Conservation (phyloP, 768 basidiomycete genomes). For the Cyclocybe cylindracea region DNA sequence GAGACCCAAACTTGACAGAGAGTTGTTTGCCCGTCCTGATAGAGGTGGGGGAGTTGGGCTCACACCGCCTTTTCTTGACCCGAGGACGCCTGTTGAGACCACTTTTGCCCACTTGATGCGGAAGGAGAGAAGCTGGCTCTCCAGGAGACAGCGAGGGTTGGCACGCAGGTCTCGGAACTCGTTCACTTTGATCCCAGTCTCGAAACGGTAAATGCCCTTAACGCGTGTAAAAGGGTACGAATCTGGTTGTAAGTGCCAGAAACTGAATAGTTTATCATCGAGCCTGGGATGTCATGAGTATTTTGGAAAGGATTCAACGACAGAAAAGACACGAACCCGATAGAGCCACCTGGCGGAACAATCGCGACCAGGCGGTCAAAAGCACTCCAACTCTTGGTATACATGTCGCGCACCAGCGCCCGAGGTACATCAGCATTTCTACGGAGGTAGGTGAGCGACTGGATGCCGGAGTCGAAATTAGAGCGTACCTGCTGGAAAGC, state of each 20-base stretch:
- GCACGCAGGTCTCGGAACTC: conserved; percentile 89
- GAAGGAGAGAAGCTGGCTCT: conserved; percentile 80
- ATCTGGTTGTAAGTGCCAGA: conserved; percentile 85
- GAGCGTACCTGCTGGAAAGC: conserved; percentile 63
- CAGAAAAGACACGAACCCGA: conserved; percentile 56
- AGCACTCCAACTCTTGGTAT: conserved; percentile 91
- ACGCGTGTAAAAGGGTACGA: conserved; percentile 74
- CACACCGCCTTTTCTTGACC: conserved; percentile 37
- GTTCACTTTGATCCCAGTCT: conserved; percentile 84
- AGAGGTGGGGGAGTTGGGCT: conserved; percentile 35
- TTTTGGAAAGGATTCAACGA: conserved; percentile 2
- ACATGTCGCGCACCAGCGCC: conserved; percentile 85
- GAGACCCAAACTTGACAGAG: conserved; percentile 55
- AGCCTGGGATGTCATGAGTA: conserved; percentile 45
- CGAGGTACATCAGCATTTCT: conserved; percentile 87
- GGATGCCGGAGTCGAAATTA: background rate
- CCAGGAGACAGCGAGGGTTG: conserved; percentile 84
- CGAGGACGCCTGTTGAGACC: conserved; percentile 67
- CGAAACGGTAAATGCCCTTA: conserved; percentile 86
- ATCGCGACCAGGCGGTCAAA: conserved; percentile 88
- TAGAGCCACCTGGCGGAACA: conserved; percentile 88
- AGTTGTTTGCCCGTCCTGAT: conserved; percentile 24
- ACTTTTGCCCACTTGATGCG: conserved; percentile 81
- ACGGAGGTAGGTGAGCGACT: conserved; percentile 6
- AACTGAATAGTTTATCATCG: conserved; percentile 89